Percentiles rank a stretch among this genome's conserved stretches.
Evolutionary conservation across 2,329 filamentous ascomycete genomes (phyloP).

Genomic region (Zasmidium angulare): DNA sequence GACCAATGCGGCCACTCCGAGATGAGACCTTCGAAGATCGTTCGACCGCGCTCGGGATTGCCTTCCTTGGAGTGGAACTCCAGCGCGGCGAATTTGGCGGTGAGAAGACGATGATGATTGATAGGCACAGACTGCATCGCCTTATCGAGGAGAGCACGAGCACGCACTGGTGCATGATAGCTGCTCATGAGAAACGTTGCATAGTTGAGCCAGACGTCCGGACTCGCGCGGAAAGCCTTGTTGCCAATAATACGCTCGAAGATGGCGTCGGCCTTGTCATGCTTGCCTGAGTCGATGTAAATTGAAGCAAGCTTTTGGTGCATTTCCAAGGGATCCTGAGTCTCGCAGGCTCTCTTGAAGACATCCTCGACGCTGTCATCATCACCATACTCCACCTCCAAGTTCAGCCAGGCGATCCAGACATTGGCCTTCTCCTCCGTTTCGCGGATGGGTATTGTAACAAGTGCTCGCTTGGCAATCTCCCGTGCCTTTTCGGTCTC

Average conservation of each 20-base stretch:
- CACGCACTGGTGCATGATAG: conserved; percentile 67
- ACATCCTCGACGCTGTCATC: conserved; percentile 79
- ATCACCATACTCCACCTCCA: conserved; percentile 80
- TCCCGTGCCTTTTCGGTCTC: conserved; percentile 86
- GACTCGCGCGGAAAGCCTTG: conserved; percentile 71
- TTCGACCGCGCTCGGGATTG: conserved; percentile 86
- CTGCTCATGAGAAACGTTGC: conserved; percentile 86
- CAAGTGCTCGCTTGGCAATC: conserved; percentile 84
- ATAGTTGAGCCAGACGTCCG: conserved; percentile 89
- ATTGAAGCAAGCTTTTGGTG: conserved; percentile 89
- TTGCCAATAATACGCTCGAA: conserved; percentile 88
- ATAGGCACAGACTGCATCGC: conserved; percentile 79
- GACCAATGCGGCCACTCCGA: conserved; percentile 83
- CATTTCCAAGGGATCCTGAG: conserved; percentile 88
- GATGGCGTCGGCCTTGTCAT: conserved; percentile 80
- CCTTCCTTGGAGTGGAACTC: conserved; percentile 85
- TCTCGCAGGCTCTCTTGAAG: conserved; percentile 89
- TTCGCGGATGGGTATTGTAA: conserved; percentile 86
- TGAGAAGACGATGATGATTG: conserved; percentile 69
- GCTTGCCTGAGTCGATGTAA: conserved; percentile 87
- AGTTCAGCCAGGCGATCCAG: conserved; percentile 91
- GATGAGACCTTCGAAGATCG: conserved; percentile 87
- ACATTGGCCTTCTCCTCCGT: conserved; percentile 92
- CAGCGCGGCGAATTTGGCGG: conserved; percentile 84
- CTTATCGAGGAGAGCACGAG: conserved; percentile 74